A percentile compares a stretch with the other conserved stretches of the same genome.
These are phyloP conservation scores for Xylaria polymorpha DNA, from an alignment of 2,329 filamentous ascomycete genomes.

Conservation along the genomic window DNA sequence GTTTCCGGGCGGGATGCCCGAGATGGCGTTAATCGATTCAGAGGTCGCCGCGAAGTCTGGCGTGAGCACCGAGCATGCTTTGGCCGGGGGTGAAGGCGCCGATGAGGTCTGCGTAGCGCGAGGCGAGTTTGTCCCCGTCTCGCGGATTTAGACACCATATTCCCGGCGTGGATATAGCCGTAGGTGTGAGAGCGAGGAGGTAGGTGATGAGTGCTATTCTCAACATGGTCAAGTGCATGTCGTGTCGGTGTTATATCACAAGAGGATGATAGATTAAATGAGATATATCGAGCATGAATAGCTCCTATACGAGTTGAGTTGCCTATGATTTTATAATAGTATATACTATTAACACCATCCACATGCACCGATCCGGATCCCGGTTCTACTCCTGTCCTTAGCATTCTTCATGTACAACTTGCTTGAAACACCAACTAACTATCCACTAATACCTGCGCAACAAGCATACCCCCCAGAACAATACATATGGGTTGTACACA, in stretches of 20 bases:
- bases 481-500: not conserved
- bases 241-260: not conserved
- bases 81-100: constrained; percentile 24
- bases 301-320: not conserved
- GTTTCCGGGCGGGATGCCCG: constrained; percentile 46
- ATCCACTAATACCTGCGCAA: not conserved
- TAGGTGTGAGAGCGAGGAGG: constrained; percentile 1
- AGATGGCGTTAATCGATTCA: constrained; percentile 51
- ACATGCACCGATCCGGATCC: not conserved
- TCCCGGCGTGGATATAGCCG: not conserved
- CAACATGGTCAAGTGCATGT: not conserved
- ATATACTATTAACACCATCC: too few relatives aligned
- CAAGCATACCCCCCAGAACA: not conserved
- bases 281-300: not conserved
- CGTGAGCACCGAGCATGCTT: constrained; percentile 40
- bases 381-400: not conserved
- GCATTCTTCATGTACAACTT: not conserved
- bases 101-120: constrained; percentile 33
- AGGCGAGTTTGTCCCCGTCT: constrained; percentile 21
- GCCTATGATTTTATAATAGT: not conserved
- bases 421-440: not conserved
- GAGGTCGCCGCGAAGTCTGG: constrained; percentile 49
- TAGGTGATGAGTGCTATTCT: not conserved
- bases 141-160: constrained; percentile 1
- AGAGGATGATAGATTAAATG: not conserved